Percentiles rank a stretch among this genome's conserved stretches.
Evolutionary conservation across 129 eudicot species (phyloP).

Genomic region (Artemisia tridentata): DNA sequence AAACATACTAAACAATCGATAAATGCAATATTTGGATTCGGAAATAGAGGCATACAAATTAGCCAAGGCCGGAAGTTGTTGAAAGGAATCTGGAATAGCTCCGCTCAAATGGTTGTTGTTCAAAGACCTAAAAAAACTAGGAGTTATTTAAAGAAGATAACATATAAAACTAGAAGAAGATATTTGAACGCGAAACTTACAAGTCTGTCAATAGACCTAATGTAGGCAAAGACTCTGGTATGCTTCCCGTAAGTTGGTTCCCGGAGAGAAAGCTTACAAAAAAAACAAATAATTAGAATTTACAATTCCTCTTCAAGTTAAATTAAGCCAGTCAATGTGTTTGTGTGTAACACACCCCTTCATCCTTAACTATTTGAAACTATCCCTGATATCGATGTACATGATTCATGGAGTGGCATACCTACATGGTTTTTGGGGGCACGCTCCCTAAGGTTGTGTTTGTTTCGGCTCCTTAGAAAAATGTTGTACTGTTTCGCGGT

Average conservation of each 20-base stretch:
- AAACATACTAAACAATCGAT: no score
- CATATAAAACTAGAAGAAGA: not conserved
- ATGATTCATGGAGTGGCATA: no score
- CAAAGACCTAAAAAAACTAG: constrained; percentile 46
- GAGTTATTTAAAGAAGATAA: constrained; percentile 7
- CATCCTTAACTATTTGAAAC: no score
- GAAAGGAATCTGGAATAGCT: constrained; percentile 69
- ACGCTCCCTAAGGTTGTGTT: no score
- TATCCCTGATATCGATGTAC: no score
- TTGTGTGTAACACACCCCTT: not conserved
- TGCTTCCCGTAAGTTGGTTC: constrained; percentile 63
- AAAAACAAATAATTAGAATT: not conserved
- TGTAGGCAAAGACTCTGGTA: constrained; percentile 55
- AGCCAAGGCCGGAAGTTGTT: constrained; percentile 38
- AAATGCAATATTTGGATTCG: constrained; percentile 4
- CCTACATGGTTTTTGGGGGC: no score
- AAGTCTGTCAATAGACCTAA: constrained; percentile 66
- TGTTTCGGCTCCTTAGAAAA: no score
- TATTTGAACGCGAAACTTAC: constrained; percentile 38
- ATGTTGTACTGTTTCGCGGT: no score
- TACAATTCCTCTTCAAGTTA: not conserved
- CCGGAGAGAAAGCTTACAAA: constrained; percentile 48
- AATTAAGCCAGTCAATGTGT: not conserved
- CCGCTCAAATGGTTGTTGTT: constrained; percentile 66
- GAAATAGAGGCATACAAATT: constrained; percentile 8